Percentiles rank a stretch among this genome's conserved stretches.
phyloP scores from a whole-genome alignment of 2,329 filamentous ascomycete genomes.

The Apiospora kogelbergensis region DNA sequence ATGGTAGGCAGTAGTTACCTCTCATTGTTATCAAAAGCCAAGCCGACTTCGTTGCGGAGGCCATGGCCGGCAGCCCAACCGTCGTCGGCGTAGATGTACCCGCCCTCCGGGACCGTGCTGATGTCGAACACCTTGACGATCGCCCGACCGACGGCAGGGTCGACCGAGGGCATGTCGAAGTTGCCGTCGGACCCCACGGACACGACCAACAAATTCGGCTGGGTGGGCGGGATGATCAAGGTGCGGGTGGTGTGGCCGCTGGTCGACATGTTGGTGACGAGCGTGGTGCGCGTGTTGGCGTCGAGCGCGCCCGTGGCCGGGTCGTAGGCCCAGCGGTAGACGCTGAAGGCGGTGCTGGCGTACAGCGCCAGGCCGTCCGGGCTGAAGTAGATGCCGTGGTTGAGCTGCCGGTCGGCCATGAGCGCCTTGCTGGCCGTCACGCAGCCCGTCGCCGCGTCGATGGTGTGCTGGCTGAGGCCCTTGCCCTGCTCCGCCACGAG shows the following conservation, averaged over 20 bases:
- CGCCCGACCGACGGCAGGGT: conserved; percentile 48
- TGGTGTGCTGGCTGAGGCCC: conserved; percentile 28
- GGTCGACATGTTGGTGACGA: conserved; percentile 54
- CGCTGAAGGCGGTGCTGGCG: conserved; percentile 46
- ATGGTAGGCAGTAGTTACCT: conserved; percentile 19
- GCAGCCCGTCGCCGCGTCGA: conserved; percentile 24
- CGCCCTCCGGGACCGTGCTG: conserved; percentile 20
- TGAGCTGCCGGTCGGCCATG: conserved; percentile 28
- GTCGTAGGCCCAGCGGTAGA: conserved; percentile 58
- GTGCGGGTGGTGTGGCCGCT: conserved; percentile 57
- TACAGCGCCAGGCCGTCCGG: conserved; percentile 36
- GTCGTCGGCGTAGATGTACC: conserved; percentile 41
- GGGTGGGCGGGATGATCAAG: conserved; percentile 49
- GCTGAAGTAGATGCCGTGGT: conserved; percentile 42
- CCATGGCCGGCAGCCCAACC: conserved; percentile 50
- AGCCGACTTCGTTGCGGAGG: conserved; percentile 62
- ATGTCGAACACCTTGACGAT: conserved; percentile 53
- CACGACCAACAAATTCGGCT: conserved; percentile 53
- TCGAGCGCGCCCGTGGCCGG: conserved; percentile 39
- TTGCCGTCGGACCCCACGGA: conserved; percentile 57
- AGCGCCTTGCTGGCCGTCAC: conserved; percentile 22
- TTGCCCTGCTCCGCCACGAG: conserved; percentile 24
- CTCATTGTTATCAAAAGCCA: conserved; percentile 38
- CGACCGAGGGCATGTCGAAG: conserved; percentile 47
- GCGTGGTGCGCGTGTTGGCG: conserved; percentile 30